phyloP scores from a whole-genome alignment of 2,329 filamentous ascomycete genomes.

The Ustulina deusta region DNA sequence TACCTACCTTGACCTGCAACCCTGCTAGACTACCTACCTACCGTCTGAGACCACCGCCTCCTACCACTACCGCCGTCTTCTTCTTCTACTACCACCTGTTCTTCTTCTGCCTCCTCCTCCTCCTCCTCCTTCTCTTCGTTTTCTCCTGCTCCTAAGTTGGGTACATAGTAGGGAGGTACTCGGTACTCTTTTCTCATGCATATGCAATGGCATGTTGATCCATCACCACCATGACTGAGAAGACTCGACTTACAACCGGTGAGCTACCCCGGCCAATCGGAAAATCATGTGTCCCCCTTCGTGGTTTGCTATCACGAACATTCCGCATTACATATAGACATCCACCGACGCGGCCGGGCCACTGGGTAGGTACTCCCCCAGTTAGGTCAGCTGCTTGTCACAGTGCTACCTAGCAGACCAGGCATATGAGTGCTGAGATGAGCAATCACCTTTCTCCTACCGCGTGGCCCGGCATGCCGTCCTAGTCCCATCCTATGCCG shows the following conservation, averaged over 20 bases:
- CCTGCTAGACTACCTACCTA: neutral
- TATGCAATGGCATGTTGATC: constrained; percentile 30
- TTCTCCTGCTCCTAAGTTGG: too few relatives aligned
- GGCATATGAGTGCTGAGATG: constrained; percentile 23
- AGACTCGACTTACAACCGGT: constrained; percentile 35
- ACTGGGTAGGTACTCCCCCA: constrained; percentile 6
- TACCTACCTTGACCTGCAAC: neutral
- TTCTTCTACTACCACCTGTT: neutral
- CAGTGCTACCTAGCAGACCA: constrained; percentile 26
- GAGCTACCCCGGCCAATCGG: constrained; percentile 38
- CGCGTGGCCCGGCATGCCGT: constrained; percentile 19
- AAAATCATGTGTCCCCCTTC: constrained; percentile 20
- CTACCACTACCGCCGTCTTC: neutral
- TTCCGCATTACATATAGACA: constrained; percentile 25
- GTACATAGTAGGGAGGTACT: too few relatives aligned
- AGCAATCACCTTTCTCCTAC: constrained; percentile 37
- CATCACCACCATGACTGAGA: constrained; percentile 15
- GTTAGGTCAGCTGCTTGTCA: constrained; percentile 32
- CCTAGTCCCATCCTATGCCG: constrained; percentile 13
- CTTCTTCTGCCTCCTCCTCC: neutral
- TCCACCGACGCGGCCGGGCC: constrained; percentile 4
- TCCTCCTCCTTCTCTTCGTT: neutral
- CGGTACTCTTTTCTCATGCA: constrained; percentile 6
- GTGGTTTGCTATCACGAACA: constrained; percentile 21
- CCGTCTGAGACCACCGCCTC: neutral